phyloP scores from a whole-genome alignment of 306 rosid genomes.

The Cucumis cinereus region DNA sequence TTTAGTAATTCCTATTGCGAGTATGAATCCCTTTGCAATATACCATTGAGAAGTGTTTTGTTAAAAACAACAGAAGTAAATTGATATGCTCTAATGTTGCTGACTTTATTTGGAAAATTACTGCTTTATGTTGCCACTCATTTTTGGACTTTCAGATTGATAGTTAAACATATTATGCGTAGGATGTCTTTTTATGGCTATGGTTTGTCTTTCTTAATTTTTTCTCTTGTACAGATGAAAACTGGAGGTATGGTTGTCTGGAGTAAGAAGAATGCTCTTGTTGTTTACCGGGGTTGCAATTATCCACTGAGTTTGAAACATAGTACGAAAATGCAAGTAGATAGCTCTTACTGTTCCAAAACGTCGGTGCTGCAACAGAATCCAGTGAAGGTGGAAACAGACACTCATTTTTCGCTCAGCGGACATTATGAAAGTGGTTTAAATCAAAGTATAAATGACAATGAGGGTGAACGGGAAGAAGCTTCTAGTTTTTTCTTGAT shows the following conservation, averaged over 20 bases:
- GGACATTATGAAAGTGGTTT: constrained; percentile 12
- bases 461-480: constrained; percentile 11
- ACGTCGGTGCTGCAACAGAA: constrained; percentile 12
- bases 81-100: background rate
- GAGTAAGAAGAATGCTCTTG: constrained; percentile 54
- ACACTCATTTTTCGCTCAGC: constrained; percentile 1
- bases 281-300: constrained; percentile 53
- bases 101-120: background rate
- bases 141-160: background rate
- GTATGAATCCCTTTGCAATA: background rate
- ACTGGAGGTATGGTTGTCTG: constrained; percentile 84
- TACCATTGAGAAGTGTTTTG: background rate
- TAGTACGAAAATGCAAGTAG: constrained; percentile 14
- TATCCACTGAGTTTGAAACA: constrained; percentile 17
- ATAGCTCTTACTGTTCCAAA: constrained; percentile 6
- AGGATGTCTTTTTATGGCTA: background rate
- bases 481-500: constrained; percentile 7
- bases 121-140: background rate
- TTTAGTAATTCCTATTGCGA: background rate
- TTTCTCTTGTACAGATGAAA: constrained; percentile 39
- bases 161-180: background rate
- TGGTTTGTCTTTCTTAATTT: constrained; percentile 8
- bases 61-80: background rate
- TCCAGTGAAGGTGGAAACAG: constrained; percentile 14
- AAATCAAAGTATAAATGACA: constrained; percentile 15